phyloP scores from a whole-genome alignment of 2,329 filamentous ascomycete genomes.

The Calonectria pteridis region DNA sequence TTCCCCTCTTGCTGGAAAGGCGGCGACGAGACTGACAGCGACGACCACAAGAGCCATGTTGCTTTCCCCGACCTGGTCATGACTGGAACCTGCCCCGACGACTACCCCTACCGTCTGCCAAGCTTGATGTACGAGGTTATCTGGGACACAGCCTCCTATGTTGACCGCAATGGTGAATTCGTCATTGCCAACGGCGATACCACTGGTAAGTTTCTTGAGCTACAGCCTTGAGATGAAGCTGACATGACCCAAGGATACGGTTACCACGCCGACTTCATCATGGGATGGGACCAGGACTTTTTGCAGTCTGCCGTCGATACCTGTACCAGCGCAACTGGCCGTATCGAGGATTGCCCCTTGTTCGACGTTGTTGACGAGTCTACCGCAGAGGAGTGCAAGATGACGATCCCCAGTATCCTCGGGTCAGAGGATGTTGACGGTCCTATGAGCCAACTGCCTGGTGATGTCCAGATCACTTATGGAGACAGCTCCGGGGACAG shows the following conservation, averaged over 20 bases:
- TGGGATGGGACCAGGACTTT: slow-evolving; percentile 75
- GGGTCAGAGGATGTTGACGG: slow-evolving; percentile 62
- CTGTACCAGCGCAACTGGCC: slow-evolving; percentile 79
- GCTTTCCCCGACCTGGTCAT: slow-evolving; percentile 84
- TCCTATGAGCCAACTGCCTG: slow-evolving; percentile 72
- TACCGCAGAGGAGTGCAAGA: slow-evolving; percentile 70
- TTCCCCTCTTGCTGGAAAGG: slow-evolving; percentile 94
- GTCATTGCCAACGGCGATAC: slow-evolving; percentile 83
- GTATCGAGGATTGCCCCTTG: slow-evolving; percentile 78
- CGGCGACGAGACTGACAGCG: slow-evolving; percentile 67
- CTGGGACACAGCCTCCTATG: slow-evolving; percentile 78
- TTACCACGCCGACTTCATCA: slow-evolving; percentile 84
- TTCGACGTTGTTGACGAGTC: slow-evolving; percentile 78
- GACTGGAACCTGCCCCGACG: slow-evolving; percentile 79
- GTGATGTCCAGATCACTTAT: slow-evolving; percentile 64
- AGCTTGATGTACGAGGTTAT: slow-evolving; percentile 90
- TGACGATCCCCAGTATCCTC: slow-evolving; percentile 69
- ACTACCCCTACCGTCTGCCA: slow-evolving; percentile 75
- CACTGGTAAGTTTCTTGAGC: slow-evolving; percentile 64
- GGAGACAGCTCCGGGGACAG: slow-evolving; percentile 40
- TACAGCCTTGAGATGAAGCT: not conserved
- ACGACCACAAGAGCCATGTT: slow-evolving; percentile 74
- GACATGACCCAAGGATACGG: slow-evolving; percentile 68
- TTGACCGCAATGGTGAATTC: slow-evolving; percentile 74
- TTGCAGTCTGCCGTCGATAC: slow-evolving; percentile 81